A percentile compares a stretch with the other conserved stretches of the same genome.
phyloP scores from a whole-genome alignment of 2,329 filamentous ascomycete species.

The Fusarium sp. region DNA sequence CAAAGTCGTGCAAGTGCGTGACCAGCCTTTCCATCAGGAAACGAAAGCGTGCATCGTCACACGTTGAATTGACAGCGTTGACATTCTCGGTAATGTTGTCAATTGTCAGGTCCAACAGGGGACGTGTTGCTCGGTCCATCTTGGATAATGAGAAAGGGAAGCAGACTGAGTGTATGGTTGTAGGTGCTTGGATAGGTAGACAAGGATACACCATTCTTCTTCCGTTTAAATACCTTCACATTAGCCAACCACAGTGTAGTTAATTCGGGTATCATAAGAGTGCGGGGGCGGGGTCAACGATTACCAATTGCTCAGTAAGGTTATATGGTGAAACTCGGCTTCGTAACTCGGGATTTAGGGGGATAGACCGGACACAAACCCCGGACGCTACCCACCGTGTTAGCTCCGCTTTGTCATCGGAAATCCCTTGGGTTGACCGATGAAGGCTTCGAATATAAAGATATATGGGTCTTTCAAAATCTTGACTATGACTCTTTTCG shows the following conservation, averaged over 20 bases:
- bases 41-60: constrained; percentile 70
- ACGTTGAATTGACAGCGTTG: constrained; percentile 76
- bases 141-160: not conserved
- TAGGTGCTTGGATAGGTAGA: not conserved
- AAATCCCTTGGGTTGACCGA: not conserved
- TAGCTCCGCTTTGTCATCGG: not conserved
- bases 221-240: not conserved
- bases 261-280: not conserved
- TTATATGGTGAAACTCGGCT: not conserved
- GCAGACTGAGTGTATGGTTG: not conserved
- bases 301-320: not conserved
- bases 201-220: not conserved
- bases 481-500: too few relatives aligned
- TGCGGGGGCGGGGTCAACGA: not conserved
- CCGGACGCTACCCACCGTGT: not conserved
- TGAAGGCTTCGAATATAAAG: not conserved
- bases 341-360: not conserved
- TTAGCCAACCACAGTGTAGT: not conserved
- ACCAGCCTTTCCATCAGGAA: constrained; percentile 79
- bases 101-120: constrained; percentile 68
- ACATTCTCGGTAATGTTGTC: constrained; percentile 82
- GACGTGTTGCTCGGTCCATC: not conserved
- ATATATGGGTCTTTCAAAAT: too few relatives aligned
- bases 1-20: constrained; percentile 72
- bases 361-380: not conserved